Evolutionary conservation across 306 rosid genomes (phyloP).

Genomic region (Castanea sativa): DNA sequence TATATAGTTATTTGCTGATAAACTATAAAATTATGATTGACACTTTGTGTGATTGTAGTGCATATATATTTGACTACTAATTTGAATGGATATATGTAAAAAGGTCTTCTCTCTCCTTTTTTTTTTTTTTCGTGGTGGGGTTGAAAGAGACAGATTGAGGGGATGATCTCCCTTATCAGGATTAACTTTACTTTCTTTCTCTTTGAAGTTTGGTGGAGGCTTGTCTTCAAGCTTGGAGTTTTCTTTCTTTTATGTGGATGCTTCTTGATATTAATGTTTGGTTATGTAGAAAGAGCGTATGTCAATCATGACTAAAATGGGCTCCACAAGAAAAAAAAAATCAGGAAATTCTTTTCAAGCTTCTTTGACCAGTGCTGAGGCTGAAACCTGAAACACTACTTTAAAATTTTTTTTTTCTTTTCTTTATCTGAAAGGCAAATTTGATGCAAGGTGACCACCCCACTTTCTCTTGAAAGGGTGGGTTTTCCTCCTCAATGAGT

Average conservation of each 20-base stretch:
- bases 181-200: constrained; percentile 17
- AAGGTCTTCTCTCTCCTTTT: no score
- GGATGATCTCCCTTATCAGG: constrained; percentile 13
- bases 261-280: constrained; percentile 23
- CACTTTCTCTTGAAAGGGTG: constrained; percentile 30
- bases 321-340: constrained; percentile 38
- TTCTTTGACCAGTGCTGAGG: constrained; percentile 55
- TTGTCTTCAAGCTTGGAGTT: constrained; percentile 28
- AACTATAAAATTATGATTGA: constrained; percentile 1
- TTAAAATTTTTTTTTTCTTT: not conserved
- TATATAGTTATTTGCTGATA: not conserved
- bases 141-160: not conserved
- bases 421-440: constrained; percentile 40
- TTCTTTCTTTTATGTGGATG: constrained; percentile 22
- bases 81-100: no score
- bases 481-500: constrained; percentile 22
- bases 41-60: not conserved
- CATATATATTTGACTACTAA: no score
- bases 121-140: no score
- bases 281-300: constrained; percentile 15
- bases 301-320: constrained; percentile 38
- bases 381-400: constrained; percentile 36
- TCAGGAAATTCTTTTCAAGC: constrained; percentile 32
- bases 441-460: constrained; percentile 36
- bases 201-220: constrained; percentile 19